Base-by-base conservation (phyloP, 1,284 basidiomycete species). In the Cryptococcus sp. region DNA sequence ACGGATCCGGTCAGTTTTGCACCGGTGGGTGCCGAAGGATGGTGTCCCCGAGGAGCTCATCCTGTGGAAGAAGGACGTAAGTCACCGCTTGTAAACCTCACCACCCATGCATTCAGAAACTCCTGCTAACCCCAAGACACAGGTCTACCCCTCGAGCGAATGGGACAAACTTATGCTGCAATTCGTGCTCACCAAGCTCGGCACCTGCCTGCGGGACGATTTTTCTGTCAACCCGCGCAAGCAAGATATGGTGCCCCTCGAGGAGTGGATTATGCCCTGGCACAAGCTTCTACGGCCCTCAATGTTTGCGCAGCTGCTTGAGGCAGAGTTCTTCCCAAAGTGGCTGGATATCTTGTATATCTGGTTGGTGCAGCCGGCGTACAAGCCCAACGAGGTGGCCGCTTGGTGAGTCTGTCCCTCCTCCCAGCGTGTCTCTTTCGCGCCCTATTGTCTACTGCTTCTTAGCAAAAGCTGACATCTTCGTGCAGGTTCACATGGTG, bases 91-190 rank as follows among this genome's bases (percentile, higher is more conserved):
- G 50, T 56, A 36, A 52, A n/a, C n/a, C n/a, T n/a, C n/a, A n/a
- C 4, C 9, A 23, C 11, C 24, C 15, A 21, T 37, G 20, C 15
- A 37, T 18, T 39, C 7, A 39, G 15, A n/a, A n/a, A n/a, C 18
- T 45, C 35, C 8, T 21, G 33, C 46, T 45, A 16, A 50, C 46
- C 3, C 15, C 40, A n/a, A n/a, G n/a, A n/a, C 52, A 3, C 59
- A 88, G 84, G 82, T 94, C 16, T 91, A 91, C 73, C 82, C 85
- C 35, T 71, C 80, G 2, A 79, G 79, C 38, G 93, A 97, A 55
- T 98, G 95, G 95, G 92, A 97, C 66, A 82, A 86, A 9, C 84
- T 97, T 77, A 76, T 96, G 39, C 84, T 98, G 52, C 91, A 93
- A 72, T 88, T 91, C 64, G 78, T 98, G 54, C 85, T 98, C 0